Base-by-base conservation (phyloP, 805 yeast genomes). In the Candida glaebosa region DNA sequence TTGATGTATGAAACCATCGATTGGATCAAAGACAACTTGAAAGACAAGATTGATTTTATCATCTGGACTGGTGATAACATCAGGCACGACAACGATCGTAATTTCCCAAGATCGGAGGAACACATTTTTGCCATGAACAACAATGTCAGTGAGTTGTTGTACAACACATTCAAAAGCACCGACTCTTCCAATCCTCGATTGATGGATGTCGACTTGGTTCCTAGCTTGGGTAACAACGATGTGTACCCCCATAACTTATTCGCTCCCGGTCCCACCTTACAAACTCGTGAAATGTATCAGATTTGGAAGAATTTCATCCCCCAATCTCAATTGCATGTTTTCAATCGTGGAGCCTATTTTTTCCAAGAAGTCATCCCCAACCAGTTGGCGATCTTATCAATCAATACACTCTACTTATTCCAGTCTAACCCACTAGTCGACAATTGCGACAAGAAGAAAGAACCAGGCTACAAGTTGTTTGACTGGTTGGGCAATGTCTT, bases 31-130 rank as follows among this genome's bases (percentile, higher is more conserved):
- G 67, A 69, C 9, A 80, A 86, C 45, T 58, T 87, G 44, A 76
- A 71, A 45, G 93, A 85, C 58, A 80, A 87, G 49, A 81, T 87
- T 37, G 96, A 87, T 58, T 87, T 87, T 61, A 82, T 87, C 9
- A 75, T 87, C 10, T 87, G 96, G 96, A 87, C 96, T 0, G 96
- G 96, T 24, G 96, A 87, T 61, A 87, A 87, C 52, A 78, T 85
- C 35, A 72, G 95, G 42, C 96, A 87, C 58, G 95, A 87, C 58
- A 84, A 82, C 52, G 96, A 87, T 61, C 69, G 95, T 56, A 57
- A 58, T 16, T 63, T 65, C 53, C 96, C 96, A 2, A 75, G 96
- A 66, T 78, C 86, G 1, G 95, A 87, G 53, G 53, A 56, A 43
- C 78, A 81, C 42, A 87, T 87, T 35, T 78, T 86, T 47, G 82